Base-by-base conservation (phyloP, 805 yeast genomes). In the Priceomyces fermenticarens region DNA sequence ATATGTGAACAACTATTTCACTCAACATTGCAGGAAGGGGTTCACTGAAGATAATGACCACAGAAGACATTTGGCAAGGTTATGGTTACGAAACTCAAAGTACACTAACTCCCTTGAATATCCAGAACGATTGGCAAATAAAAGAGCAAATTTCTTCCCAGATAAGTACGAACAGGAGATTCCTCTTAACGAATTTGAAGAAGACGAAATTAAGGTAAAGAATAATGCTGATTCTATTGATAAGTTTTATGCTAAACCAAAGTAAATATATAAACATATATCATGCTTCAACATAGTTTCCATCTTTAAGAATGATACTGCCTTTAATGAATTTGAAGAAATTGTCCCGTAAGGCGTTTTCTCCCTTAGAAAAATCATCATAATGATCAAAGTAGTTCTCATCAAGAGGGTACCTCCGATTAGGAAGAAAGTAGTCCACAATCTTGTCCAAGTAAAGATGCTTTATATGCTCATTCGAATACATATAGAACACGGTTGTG, bases 401-500 rank as follows among this genome's bases (percentile, higher is more conserved):
- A 12, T 29, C 39, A 10, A 36, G 23, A 36, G 33, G 32, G 10
- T 36, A 36, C 14, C 25, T 27, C 27, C 39, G 25, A 7, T 25
- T 20, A 16, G 10, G 14, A 16, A 16, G 39, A 20, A 36, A 36
- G 16, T 13, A 35, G 12, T 13, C 20, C 14, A 23, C 30, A n/a
- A 35, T 23, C 31, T 27, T 35, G 16, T 35, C 38, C 23, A 35
- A 13, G 23, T 35, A 35, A 12, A 23, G 14, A 35, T n/a, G 17
- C 20, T 23, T 23, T 13, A 35, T 27, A 8, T 16, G 17, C 20
- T 35, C 38, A 27, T 35, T 35, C 5, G 35, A 32, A 15, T 12
- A 32, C 35, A 32, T 6, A 47, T 69, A 73, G 45, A 61, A 70
- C 4, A 53, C 32, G 30, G 54, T 44, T 15, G 45, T 39, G 15